phyloP scores from a whole-genome alignment of 768 basidiomycete species.

The Amanita pallidorosea region DNA sequence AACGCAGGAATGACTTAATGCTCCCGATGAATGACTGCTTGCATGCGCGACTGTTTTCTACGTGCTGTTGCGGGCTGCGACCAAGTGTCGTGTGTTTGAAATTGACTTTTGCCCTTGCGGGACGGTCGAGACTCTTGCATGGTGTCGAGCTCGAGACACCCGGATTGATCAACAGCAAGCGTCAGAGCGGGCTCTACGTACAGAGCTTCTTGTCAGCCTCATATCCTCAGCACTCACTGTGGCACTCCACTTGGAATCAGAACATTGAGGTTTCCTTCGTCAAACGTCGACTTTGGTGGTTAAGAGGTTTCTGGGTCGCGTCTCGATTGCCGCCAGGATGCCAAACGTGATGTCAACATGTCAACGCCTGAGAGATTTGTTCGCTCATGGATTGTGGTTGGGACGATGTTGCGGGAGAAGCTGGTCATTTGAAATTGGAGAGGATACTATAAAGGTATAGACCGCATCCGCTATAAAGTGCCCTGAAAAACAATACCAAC shows the following conservation, averaged over 20 bases:
- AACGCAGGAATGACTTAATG: background rate
- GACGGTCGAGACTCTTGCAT: too few relatives aligned
- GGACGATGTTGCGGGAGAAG: background rate
- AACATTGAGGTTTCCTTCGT: conserved; percentile 42
- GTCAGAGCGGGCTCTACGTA: conserved; percentile 42
- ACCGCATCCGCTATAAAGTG: background rate
- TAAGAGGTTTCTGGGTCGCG: conserved; percentile 28
- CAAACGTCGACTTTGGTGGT: conserved; percentile 56
- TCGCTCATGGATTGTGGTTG: background rate
- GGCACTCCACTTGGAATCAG: conserved; percentile 57
- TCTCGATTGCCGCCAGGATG: too few relatives aligned
- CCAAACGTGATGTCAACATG: background rate
- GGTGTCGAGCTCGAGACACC: conserved; percentile 4
- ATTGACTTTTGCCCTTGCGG: too few relatives aligned
- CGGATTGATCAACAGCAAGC: conserved; percentile 42
- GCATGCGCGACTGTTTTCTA: background rate
- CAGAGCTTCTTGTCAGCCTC: conserved; percentile 56
- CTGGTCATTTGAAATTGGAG: background rate
- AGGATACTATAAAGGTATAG: background rate
- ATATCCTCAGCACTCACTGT: conserved; percentile 59
- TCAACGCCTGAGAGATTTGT: background rate
- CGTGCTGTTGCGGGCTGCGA: too few relatives aligned
- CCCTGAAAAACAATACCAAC: background rate
- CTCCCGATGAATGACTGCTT: background rate
- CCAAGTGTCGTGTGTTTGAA: too few relatives aligned